phyloP scores from a whole-genome alignment of 2,329 filamentous ascomycete genomes.

The Aspergillus jensenii region DNA sequence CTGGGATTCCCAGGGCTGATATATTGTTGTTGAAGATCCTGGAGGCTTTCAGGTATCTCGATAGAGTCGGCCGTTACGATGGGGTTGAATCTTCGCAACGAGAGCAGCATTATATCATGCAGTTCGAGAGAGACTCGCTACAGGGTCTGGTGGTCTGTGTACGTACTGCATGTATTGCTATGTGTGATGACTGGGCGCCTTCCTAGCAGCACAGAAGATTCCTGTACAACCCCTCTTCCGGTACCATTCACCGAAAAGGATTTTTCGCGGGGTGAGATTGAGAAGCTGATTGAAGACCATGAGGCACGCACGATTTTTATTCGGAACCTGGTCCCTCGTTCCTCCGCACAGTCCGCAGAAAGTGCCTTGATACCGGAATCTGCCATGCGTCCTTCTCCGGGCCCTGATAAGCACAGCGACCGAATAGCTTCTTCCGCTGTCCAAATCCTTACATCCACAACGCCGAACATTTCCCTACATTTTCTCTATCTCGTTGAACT shows the following conservation, averaged over 20 bases:
- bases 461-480: conserved; percentile 38
- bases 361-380: conserved; percentile 13
- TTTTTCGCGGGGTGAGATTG: conserved; percentile 31
- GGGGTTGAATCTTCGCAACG: conserved; percentile 45
- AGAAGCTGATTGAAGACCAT: conserved; percentile 34
- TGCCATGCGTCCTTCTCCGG: conserved; percentile 12
- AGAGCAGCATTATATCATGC: conserved; percentile 34
- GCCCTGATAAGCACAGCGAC: conserved; percentile 18
- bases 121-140: conserved; percentile 44
- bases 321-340: conserved; percentile 22
- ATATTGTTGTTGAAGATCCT: conserved; percentile 33
- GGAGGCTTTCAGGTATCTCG: conserved; percentile 42
- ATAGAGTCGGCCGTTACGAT: conserved; percentile 43
- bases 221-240: conserved; percentile 44
- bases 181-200: conserved; percentile 45
- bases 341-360: conserved; percentile 11
- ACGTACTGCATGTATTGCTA: conserved; percentile 41
- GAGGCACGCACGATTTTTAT: conserved; percentile 32
- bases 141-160: conserved; percentile 47
- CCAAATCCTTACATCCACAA: conserved; percentile 35
- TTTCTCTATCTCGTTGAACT: conserved; percentile 43
- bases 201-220: conserved; percentile 36
- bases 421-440: conserved; percentile 24
- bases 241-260: conserved; percentile 41
- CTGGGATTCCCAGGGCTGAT: not conserved